Conservation (phyloP, 148 eudicot genomes). For the Rhododendron simsii region DNA sequence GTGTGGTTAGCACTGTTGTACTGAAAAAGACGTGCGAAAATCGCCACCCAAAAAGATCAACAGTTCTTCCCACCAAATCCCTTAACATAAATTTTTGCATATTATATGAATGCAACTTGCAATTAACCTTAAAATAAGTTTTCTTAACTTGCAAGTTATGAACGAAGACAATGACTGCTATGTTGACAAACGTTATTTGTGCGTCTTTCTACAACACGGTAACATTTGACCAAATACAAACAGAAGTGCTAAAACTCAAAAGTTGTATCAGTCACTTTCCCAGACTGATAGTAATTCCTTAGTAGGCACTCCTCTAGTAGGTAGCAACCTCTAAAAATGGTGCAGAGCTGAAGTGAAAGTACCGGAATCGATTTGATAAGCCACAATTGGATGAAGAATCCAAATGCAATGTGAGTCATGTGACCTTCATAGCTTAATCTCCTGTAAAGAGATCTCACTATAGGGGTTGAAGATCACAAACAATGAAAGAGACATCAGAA, state of each 20-base stretch:
- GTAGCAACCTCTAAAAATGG: neutral
- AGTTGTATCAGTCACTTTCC: neutral
- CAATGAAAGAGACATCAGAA: neutral
- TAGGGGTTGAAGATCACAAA: neutral
- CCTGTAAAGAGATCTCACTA: neutral
- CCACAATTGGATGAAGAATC: neutral
- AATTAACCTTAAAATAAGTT: neutral
- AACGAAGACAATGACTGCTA: neutral
- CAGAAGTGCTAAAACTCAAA: neutral
- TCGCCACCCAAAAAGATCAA: neutral
- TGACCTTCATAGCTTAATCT: neutral
- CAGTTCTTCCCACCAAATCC: neutral
- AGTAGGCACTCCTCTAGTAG: neutral
- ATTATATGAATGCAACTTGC: neutral
- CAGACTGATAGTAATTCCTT: neutral
- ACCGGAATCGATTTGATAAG: neutral
- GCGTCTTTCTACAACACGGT: neutral
- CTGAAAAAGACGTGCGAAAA: neutral
- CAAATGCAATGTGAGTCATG: neutral
- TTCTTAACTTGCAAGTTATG: neutral
- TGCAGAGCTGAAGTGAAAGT: neutral
- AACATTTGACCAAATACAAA: neutral
- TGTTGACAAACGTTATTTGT: neutral
- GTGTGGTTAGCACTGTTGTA: too few species aligned
- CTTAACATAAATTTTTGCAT: neutral